A percentile compares a stretch with the other conserved stretches of the same genome.
phyloP scores from a whole-genome alignment of 192 early-diverging fungal species.

The Geosiphon pyriformis region DNA sequence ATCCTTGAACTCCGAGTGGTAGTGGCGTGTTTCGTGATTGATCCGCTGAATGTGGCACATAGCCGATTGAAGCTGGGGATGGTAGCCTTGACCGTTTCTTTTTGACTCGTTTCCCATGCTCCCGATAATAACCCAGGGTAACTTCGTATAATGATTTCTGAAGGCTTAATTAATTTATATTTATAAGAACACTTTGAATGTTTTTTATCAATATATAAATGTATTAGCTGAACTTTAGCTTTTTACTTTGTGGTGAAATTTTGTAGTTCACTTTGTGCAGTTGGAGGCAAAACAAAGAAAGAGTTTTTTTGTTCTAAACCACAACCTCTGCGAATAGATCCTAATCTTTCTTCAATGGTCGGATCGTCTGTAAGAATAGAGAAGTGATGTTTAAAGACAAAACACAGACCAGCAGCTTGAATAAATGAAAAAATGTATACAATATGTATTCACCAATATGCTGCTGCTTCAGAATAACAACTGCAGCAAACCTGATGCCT shows the following conservation, averaged over 20 bases:
- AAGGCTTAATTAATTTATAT: conserved; percentile 46
- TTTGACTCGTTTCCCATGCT: conserved; percentile 66
- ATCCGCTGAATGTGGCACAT: conserved; percentile 26
- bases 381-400: too few species aligned
- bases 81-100: conserved; percentile 65
- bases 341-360: conserved; percentile 63
- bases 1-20: conserved; percentile 54
- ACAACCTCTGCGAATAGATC: conserved; percentile 58
- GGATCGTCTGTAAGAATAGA: conserved; percentile 63
- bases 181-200: conserved; percentile 7
- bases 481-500: conserved; percentile 67
- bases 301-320: conserved; percentile 63
- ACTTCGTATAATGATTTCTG: conserved; percentile 64
- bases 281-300: conserved; percentile 59
- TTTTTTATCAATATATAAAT: conserved; percentile 9
- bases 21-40: conserved; percentile 5
- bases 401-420: too few species aligned
- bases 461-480: conserved; percentile 54
- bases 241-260: conserved; percentile 63
- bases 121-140: conserved; percentile 68
- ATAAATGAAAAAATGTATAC: too few species aligned
- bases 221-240: not conserved
- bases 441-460: conserved; percentile 45
- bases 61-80: conserved; percentile 30
- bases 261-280: conserved; percentile 40